Conservation (phyloP, 345 rosid genomes). For the Dovyalis caffra region DNA sequence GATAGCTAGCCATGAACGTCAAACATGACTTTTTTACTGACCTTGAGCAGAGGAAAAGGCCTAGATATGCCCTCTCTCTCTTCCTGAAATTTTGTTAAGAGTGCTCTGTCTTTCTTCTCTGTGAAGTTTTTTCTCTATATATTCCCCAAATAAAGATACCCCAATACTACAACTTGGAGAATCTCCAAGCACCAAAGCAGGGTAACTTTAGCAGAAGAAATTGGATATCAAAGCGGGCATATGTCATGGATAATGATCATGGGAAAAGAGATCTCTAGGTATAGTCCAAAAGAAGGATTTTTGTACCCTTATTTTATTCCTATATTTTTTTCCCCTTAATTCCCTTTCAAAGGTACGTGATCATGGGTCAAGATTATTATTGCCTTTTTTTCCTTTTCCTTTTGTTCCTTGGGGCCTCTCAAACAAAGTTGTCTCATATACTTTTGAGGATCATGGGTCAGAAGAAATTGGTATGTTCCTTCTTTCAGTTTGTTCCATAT, state of each 20-base stretch:
- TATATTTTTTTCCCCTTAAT: neutral
- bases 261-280: constrained; percentile 19
- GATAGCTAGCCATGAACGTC: constrained; percentile 39
- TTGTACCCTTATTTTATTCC: constrained; percentile 27
- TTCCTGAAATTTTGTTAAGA: neutral
- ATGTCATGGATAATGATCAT: constrained; percentile 26
- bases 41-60: constrained; percentile 40
- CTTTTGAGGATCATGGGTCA: constrained; percentile 33
- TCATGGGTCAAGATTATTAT: constrained; percentile 27
- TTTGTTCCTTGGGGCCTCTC: constrained; percentile 46
- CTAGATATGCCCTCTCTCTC: constrained; percentile 27
- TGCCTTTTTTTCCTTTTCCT: constrained; percentile 26
- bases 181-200: constrained; percentile 41
- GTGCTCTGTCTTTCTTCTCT: constrained; percentile 29
- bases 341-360: constrained; percentile 14
- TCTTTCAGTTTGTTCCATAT: constrained; percentile 16
- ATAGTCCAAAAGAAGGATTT: constrained; percentile 46
- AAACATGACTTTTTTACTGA: constrained; percentile 32
- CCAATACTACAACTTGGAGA: constrained; percentile 45
- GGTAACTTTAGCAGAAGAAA: constrained; percentile 32
- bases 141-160: constrained; percentile 26
- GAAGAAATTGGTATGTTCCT: constrained; percentile 26
- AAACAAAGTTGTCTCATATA: constrained; percentile 59
- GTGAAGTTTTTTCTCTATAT: constrained; percentile 28
- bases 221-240: constrained; percentile 27